Evolutionary conservation across 2,329 filamentous ascomycete species (phyloP).

Genomic region (Pseudohalonectria lignicola): DNA sequence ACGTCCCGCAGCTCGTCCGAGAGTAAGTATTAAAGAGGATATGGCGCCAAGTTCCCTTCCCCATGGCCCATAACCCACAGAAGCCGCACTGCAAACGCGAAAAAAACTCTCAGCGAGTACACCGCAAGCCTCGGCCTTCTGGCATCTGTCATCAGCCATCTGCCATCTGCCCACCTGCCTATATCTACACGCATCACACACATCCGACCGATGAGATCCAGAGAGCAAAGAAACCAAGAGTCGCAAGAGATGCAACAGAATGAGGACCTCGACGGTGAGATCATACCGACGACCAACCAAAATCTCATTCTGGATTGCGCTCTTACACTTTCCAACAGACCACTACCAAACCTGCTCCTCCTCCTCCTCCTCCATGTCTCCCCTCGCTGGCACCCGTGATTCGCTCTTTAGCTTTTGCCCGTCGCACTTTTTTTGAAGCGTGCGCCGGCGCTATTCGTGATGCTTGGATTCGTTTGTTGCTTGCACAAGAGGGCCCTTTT

Average conservation of each 20-base stretch:
- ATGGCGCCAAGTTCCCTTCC: slow-evolving; percentile 53
- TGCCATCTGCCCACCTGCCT: too few species aligned
- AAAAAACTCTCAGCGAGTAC: too few species aligned
- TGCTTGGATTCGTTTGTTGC: slow-evolving; percentile 34
- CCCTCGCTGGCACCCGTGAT: slow-evolving; percentile 3
- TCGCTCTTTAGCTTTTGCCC: slow-evolving; percentile 15
- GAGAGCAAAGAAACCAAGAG: slow-evolving; percentile 18
- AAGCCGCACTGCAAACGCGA: too few species aligned
- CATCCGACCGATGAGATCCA: slow-evolving; percentile 5
- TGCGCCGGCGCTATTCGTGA: slow-evolving; percentile 29
- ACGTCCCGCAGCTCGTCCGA: slow-evolving; percentile 91
- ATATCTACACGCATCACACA: too few species aligned
- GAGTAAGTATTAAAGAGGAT: slow-evolving; percentile 73
- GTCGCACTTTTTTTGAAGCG: slow-evolving; percentile 18
- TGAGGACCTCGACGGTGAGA: slow-evolving; percentile 3
- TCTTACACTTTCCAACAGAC: slow-evolving; percentile 2
- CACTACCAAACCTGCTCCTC: too few species aligned
- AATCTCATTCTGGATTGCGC: slow-evolving; percentile 3
- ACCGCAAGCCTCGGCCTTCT: too few species aligned
- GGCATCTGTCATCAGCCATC: too few species aligned
- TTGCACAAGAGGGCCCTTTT: slow-evolving; percentile 25
- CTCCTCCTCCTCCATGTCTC: neutral
- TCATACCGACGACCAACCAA: slow-evolving; percentile 2
- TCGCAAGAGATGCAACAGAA: neutral
- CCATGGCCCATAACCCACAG: too few species aligned